Conservation (phyloP, 1,284 basidiomycete genomes). For the Trametes sp. region DNA sequence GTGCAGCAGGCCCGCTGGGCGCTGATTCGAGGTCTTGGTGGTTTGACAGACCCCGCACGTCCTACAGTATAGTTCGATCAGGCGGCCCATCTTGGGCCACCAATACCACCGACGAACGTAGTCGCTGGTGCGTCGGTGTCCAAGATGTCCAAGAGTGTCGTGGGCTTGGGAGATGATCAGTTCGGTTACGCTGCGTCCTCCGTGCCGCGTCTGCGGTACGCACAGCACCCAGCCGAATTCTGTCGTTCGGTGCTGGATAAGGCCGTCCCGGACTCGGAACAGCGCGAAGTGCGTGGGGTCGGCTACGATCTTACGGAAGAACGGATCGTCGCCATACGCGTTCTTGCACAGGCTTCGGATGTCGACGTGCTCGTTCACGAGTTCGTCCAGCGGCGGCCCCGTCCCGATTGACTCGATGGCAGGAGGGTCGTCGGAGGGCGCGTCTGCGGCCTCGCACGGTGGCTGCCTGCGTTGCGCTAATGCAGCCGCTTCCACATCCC, state of each 20-base stretch:
- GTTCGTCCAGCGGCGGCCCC: too few species aligned
- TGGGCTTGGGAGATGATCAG: conserved; percentile 39
- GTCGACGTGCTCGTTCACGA: too few species aligned
- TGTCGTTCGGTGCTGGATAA: neutral
- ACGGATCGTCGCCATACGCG: neutral
- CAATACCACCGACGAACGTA: conserved; percentile 41
- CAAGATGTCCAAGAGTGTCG: conserved; percentile 37
- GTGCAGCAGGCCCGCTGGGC: conserved; percentile 35
- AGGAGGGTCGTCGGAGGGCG: too few species aligned
- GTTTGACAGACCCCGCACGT: conserved; percentile 37
- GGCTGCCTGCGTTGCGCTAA: too few species aligned
- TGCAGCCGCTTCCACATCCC: too few species aligned
- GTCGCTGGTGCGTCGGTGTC: conserved; percentile 33
- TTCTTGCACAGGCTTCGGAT: too few species aligned
- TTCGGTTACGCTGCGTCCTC: conserved; percentile 15
- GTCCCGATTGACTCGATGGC: too few species aligned
- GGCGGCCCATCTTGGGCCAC: conserved; percentile 42
- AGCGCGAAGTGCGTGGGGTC: conserved; percentile 27
- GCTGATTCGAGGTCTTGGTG: conserved; percentile 27
- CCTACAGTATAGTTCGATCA: conserved; percentile 33
- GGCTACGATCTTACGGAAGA: conserved; percentile 5
- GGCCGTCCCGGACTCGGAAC: neutral
- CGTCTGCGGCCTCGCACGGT: too few species aligned
- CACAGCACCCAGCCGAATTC: conserved; percentile 32
- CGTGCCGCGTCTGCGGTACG: conserved; percentile 26